These are phyloP conservation scores for Rubus parviflorus DNA, from an alignment of 306 rosid genomes.

Conservation along the genomic window DNA sequence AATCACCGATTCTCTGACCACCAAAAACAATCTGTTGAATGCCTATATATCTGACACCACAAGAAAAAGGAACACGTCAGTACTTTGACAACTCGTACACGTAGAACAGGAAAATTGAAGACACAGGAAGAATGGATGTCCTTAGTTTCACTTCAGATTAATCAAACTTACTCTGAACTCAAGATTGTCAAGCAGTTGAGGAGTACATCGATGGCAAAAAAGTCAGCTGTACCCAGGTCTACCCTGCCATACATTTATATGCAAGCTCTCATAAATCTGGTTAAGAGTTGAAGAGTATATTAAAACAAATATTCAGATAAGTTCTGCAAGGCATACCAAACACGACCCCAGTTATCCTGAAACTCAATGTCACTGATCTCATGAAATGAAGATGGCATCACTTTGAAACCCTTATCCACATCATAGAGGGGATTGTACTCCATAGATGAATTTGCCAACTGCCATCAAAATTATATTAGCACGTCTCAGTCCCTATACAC, in stretches of 20 bases:
- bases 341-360: constrained; percentile 95
- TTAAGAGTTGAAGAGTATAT: not conserved
- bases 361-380: constrained; percentile 85
- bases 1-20: constrained; percentile 78
- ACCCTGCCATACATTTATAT: constrained; percentile 58
- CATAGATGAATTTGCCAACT: constrained; percentile 71
- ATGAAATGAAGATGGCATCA: constrained; percentile 89
- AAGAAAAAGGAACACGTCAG: constrained; percentile 2
- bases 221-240: constrained; percentile 85
- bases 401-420: constrained; percentile 72
- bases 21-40: constrained; percentile 87
- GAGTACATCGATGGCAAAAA: constrained; percentile 80
- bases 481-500: constrained; percentile 19
- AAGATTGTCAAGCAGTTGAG: constrained; percentile 83
- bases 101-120: not conserved
- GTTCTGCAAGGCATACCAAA: constrained; percentile 57
- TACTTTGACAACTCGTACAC: not conserved
- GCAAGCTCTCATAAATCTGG: not conserved
- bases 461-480: constrained; percentile 36
- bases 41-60: constrained; percentile 69
- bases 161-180: constrained; percentile 77
- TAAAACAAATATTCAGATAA: not conserved
- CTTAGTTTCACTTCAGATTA: not conserved
- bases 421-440: constrained; percentile 75
- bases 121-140: not conserved